Evolutionary conservation across 1,284 basidiomycete genomes (phyloP).

Genomic region (Pisolithus thermaeus): DNA sequence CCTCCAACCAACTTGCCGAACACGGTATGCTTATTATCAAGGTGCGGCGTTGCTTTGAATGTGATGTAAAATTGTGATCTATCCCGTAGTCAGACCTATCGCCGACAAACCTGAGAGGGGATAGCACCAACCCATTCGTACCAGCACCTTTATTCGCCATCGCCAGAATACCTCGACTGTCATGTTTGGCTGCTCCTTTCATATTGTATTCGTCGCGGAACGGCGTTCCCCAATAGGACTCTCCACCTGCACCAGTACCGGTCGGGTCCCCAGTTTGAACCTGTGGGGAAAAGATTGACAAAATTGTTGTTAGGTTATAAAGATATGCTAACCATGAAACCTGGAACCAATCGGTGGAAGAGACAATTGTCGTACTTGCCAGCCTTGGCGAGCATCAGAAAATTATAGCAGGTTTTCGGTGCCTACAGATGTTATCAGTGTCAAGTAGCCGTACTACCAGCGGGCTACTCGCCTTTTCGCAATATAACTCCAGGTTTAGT

Average conservation of each 20-base stretch:
- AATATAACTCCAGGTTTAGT: slow-evolving; percentile 89
- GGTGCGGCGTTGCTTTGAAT: slow-evolving; percentile 74
- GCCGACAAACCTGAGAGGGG: not conserved
- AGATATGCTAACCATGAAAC: slow-evolving; percentile 78
- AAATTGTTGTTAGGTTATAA: not conserved
- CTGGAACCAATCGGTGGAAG: slow-evolving; percentile 94
- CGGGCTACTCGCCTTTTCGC: slow-evolving; percentile 61
- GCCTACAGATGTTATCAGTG: slow-evolving; percentile 45
- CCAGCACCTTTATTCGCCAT: slow-evolving; percentile 92
- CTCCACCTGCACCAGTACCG: slow-evolving; percentile 90
- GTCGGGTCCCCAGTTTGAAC: slow-evolving; percentile 96
- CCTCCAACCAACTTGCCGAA: slow-evolving; percentile 97
- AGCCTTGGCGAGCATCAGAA: slow-evolving; percentile 82
- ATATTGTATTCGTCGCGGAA: slow-evolving; percentile 91
- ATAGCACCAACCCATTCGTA: slow-evolving; percentile 63
- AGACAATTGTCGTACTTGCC: slow-evolving; percentile 88
- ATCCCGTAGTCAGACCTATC: slow-evolving; percentile 3
- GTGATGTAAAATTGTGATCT: slow-evolving; percentile 91
- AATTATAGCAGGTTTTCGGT: slow-evolving; percentile 98
- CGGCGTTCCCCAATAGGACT: slow-evolving; percentile 92
- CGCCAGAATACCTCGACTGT: slow-evolving; percentile 71
- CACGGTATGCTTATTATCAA: slow-evolving; percentile 88
- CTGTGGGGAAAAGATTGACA: slow-evolving; percentile 31
- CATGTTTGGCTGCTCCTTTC: slow-evolving; percentile 83
- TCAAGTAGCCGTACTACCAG: not conserved